A percentile compares a stretch with the other conserved stretches of the same genome.
Evolutionary conservation across 2,329 filamentous ascomycete species (phyloP).

Genomic region (Calonectria hawksworthii): DNA sequence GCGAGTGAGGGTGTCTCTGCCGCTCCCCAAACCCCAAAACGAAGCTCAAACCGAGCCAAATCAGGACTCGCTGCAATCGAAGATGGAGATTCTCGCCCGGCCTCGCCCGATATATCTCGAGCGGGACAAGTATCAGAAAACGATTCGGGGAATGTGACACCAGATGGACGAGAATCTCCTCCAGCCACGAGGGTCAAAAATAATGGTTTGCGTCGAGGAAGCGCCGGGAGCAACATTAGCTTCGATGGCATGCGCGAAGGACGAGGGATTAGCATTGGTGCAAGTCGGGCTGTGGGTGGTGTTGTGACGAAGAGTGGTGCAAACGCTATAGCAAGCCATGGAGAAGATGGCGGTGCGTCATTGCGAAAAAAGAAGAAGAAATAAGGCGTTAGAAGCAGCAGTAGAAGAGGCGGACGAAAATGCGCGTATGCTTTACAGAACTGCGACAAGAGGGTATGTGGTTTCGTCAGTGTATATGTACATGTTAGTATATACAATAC

Average conservation of each 20-base stretch:
- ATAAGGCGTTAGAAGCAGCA: not conserved
- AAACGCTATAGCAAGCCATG: slow-evolving; percentile 29
- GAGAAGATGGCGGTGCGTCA: slow-evolving; percentile 32
- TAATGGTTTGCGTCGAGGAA: slow-evolving; percentile 42
- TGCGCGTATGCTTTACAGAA: not conserved
- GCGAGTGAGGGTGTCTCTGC: slow-evolving; percentile 38
- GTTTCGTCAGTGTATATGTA: not conserved
- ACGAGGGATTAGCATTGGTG: slow-evolving; percentile 57
- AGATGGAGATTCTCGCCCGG: slow-evolving; percentile 32
- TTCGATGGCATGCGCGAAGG: slow-evolving; percentile 55
- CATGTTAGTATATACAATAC: not conserved
- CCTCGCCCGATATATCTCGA: slow-evolving; percentile 30
- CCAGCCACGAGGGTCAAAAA: slow-evolving; percentile 31
- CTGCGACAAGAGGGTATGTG: not conserved
- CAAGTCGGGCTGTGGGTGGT: slow-evolving; percentile 52
- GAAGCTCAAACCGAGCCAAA: slow-evolving; percentile 39
- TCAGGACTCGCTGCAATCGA: slow-evolving; percentile 32
- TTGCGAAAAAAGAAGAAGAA: slow-evolving; percentile 38
- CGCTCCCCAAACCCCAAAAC: slow-evolving; percentile 41
- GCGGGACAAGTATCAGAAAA: slow-evolving; percentile 22
- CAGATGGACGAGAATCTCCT: slow-evolving; percentile 35
- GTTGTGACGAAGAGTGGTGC: slow-evolving; percentile 51
- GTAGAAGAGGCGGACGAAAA: not conserved
- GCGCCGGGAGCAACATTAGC: slow-evolving; percentile 54
- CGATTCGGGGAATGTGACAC: slow-evolving; percentile 31